Percentiles rank a stretch among this genome's conserved stretches.
These are phyloP conservation scores for Clitopilus hobsonii DNA, from an alignment of 768 basidiomycete genomes.

Conservation along the genomic window DNA sequence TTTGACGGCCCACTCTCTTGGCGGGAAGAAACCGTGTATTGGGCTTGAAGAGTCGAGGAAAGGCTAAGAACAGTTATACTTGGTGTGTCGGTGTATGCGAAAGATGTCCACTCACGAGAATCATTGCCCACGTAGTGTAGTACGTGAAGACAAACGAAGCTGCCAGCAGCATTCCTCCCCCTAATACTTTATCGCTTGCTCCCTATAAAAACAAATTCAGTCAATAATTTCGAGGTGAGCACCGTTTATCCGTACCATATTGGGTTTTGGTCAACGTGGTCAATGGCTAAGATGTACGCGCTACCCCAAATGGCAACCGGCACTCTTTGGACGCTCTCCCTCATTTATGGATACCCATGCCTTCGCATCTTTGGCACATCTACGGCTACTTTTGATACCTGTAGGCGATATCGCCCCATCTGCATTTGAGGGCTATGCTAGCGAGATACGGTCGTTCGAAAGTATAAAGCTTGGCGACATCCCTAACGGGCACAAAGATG, in stretches of 20 bases:
- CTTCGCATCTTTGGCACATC: constrained; percentile 81
- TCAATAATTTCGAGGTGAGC: constrained; percentile 4
- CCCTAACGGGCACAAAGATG: constrained; percentile 73
- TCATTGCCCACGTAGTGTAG: constrained; percentile 88
- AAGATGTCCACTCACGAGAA: constrained; percentile 54
- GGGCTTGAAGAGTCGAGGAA: constrained; percentile 76
- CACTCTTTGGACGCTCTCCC: constrained; percentile 4
- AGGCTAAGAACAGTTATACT: constrained; percentile 41
- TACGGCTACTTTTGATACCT: constrained; percentile 82
- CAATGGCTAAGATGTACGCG: constrained; percentile 7
- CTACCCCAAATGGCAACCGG: constrained; percentile 2
- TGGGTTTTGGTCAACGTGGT: constrained; percentile 1
- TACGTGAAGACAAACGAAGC: constrained; percentile 79
- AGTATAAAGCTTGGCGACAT: constrained; percentile 78
- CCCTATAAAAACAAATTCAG: constrained; percentile 42
- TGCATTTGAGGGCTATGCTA: constrained; percentile 71
- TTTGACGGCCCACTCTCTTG: constrained; percentile 89
- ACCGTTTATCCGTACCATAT: constrained; percentile 11
- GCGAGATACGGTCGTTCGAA: constrained; percentile 70
- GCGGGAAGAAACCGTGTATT: constrained; percentile 75
- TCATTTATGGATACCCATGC: constrained; percentile 59
- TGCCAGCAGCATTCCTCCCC: constrained; percentile 73
- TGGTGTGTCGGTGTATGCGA: constrained; percentile 3
- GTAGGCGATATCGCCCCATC: constrained; percentile 68
- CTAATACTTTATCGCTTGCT: constrained; percentile 75